Base-by-base conservation (phyloP, 192 early-diverging fungal genomes). In the Umbelopsis sp. region DNA sequence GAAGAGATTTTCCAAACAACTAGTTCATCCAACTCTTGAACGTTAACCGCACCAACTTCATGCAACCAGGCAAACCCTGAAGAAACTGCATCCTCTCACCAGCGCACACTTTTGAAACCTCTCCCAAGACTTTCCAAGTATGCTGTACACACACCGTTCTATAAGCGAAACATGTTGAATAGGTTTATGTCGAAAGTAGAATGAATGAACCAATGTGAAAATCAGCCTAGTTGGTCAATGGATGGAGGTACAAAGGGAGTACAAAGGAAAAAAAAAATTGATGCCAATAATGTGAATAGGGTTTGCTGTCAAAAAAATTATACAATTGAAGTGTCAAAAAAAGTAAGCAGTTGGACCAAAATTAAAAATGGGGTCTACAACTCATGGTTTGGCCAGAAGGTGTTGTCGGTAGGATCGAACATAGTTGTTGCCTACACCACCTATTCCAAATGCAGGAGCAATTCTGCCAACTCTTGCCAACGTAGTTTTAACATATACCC, bases 371-470 rank as follows among this genome's bases (percentile, higher is more conserved):
- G 52, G n/a, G n/a, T 11, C 38, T 11, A 6, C 7, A 34, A 62
- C 24, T 62, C 20, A 62, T 29, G 26, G 56, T 10, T 62, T 62
- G 24, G 56, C 29, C 16, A 62, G 26, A 34, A 62, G 12, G 4
- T 34, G 56, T 20, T 62, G 56, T 49, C 75, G 52, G 21, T 59
- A 65, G 45, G 62, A 59, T 50, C 76, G 65, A 21, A 77, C 38
- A 26, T 71, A 68, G 9, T 53, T 72, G 65, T 84, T 84, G 10
- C 78, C 78, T 41, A 82, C 56, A 11, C 83, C 81, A 31, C 81
- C 83, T 25, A 84, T 67, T 32, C 83, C 81, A 59, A 84, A 84
- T 1, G 83, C 83, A 3, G 83, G 83, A 14, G 67, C 78, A 25
- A 84, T 84, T 44, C 83, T 59, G 26, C 25, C 83, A 12, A 82